Base-by-base conservation (phyloP, 352 stramenopile genomes). In the Pythium sp. region DNA sequence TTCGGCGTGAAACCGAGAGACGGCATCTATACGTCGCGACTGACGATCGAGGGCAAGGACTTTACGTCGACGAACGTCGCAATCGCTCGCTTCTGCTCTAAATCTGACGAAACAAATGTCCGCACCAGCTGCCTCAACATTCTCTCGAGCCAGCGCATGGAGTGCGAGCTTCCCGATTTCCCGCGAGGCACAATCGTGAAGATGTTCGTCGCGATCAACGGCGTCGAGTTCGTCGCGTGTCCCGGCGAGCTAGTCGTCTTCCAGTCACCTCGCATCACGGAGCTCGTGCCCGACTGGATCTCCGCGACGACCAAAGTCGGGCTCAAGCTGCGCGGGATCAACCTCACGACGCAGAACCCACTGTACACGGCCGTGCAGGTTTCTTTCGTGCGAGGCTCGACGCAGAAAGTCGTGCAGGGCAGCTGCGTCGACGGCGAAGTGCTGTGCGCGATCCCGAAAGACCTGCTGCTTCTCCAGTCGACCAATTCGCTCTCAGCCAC, bases 121-220 rank as follows among this genome's bases (percentile, higher is more conserved):
- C 77, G 78, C 11, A 78, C 68, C 6, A 72, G 70, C 9, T 71
- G 53, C 12, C 62, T 91, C 8, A n/a, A 34, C 1, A 70, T 91
- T 1, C 49, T 84, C 2, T 89, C 80, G 2, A 71, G 67, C 64
- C 68, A 81, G 8, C 71, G 68, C 0, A 87, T 92, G 76, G 76
- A 87, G 46, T 89, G 79, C 28, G 64, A 51, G n/a, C 77, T 88
- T 0, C 84, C 84, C 0, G 84, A 92, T 30, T 92, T 90, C 26
- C 76, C 82, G 0, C 68, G 79, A 6, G 82, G 82, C 18, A 77
- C 80, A 0, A 47, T 84, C 2, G 81, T 92, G 6, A 72, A 72
- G 3, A 75, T 86, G n/a, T 71, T 66, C 2, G 58, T 92, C 41
- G 77, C 82, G 6, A 79, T 93, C 67, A 93, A 91, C 64, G 85